Base-by-base conservation (phyloP, 768 basidiomycete species). In the Gelatoporia subvermispora region DNA sequence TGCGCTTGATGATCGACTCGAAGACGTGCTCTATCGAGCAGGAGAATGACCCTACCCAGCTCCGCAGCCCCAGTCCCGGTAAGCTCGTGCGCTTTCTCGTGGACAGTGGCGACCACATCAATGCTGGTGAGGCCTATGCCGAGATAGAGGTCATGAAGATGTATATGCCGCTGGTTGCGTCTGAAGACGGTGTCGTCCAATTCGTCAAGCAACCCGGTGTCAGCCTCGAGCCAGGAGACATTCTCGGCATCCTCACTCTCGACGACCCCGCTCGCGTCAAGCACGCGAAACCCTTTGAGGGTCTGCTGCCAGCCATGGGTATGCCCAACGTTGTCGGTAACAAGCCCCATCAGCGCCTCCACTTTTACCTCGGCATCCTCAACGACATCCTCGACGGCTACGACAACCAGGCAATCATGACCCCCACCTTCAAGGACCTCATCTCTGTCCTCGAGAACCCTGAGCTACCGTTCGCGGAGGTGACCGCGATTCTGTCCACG, bases 81-180 rank as follows among this genome's bases (percentile, higher is more conserved):
- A 99, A 99, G 70, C 81, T 99, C 42, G 81, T 99, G 47, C 80
- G 94, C 28, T 94, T 86, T 74, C 80, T 98, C 53, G 84, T 98
- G 55, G 96, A 99, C 60, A 94, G 90, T 49, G 96, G 96, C 8
- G 96, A 99, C 51, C 96, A 98, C 66, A 79, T 99, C 70, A 88
- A 91, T 54, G 92, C 94, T 52, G 95, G 96, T 17, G 93, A 98
- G 53, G 86, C 90, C 50, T 98, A 97, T 66, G 96, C 96, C 44
- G 96, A 99, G 64, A 97, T 99, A 39, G 96, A 98, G 78, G 89
- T 92, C 52, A 94, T 96, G 93, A 97, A 99, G 74, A 99, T 98
- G 96, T 96, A 96, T 69, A 96, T 99, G 95, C 93, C 93, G 3
- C 81, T 99, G 47, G 83, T 91, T 47, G 93, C 93, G 4, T 80